Conservation (phyloP, 805 yeast species). For the Nakazawaea ernobii region DNA sequence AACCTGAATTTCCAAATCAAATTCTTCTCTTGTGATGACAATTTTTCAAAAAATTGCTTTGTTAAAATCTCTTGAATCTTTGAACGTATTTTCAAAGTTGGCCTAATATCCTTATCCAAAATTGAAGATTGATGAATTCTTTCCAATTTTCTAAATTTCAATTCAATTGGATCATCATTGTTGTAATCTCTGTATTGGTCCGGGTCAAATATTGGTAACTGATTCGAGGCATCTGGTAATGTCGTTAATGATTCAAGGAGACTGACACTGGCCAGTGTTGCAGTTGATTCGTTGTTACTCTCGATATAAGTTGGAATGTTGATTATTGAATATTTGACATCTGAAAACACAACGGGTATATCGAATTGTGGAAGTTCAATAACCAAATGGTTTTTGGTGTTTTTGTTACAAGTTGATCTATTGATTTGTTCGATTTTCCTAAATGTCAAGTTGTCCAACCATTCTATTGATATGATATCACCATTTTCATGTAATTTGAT, state of each 20-base stretch:
- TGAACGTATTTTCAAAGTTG: conserved; percentile 76
- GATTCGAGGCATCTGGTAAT: conserved; percentile 17
- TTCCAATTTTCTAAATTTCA: conserved; percentile 77
- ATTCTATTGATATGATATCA: conserved; percentile 51
- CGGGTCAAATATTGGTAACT: conserved; percentile 54
- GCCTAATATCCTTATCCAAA: conserved; percentile 80
- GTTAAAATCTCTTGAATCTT: conserved; percentile 62
- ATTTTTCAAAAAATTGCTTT: conserved; percentile 78
- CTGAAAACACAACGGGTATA: conserved; percentile 66
- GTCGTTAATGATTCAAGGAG: conserved; percentile 13
- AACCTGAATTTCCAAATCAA: conserved; percentile 88
- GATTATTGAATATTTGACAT: conserved; percentile 36
- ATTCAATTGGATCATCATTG: conserved; percentile 77
- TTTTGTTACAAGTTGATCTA: conserved; percentile 8
- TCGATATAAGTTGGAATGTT: conserved; percentile 19
- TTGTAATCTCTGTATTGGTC: conserved; percentile 40
- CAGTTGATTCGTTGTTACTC: conserved; percentile 1
- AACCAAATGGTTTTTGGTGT: conserved; percentile 3
- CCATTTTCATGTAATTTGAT: conserved; percentile 65
- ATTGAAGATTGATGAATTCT: conserved; percentile 75
- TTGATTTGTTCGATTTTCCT: conserved; percentile 43
- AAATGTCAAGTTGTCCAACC: conserved; percentile 71
- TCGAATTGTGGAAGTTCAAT: conserved; percentile 64
- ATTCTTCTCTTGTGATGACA: conserved; percentile 79
- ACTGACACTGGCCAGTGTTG: conserved; percentile 2